phyloP scores from a whole-genome alignment of 2,329 filamentous ascomycete species.

The Curvularia hawaiiensis region DNA sequence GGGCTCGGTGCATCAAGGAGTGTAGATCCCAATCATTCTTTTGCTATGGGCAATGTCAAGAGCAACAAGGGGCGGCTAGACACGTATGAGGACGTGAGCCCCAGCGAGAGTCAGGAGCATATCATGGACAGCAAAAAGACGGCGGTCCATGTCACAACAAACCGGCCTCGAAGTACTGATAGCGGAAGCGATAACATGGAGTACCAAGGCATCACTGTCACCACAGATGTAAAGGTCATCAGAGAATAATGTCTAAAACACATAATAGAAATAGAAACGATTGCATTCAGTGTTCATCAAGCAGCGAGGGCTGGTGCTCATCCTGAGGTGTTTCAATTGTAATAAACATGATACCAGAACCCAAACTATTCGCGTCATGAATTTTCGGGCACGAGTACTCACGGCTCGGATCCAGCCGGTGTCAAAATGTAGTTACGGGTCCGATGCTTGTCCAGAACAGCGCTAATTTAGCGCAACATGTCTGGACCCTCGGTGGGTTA shows the following conservation, averaged over 20 bases:
- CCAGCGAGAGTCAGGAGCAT: conserved; percentile 21
- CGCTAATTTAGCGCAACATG: neutral
- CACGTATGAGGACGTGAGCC: conserved; percentile 14
- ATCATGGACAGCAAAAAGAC: conserved; percentile 13
- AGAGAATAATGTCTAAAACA: conserved; percentile 5
- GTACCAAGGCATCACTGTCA: conserved; percentile 16
- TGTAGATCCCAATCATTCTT: neutral
- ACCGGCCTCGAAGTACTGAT: neutral
- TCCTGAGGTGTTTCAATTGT: neutral
- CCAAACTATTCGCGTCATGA: neutral
- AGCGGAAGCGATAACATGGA: conserved; percentile 10
- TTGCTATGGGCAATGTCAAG: conserved; percentile 12
- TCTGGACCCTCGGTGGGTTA: neutral
- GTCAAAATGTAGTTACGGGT: neutral
- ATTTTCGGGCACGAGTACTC: neutral
- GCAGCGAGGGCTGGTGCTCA: neutral
- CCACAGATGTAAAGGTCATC: conserved; percentile 15
- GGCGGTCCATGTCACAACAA: conserved; percentile 6
- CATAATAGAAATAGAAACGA: neutral
- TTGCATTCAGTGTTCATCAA: neutral
- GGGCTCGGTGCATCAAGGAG: neutral
- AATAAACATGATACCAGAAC: neutral
- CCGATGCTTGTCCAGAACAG: neutral
- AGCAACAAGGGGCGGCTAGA: conserved; percentile 5
- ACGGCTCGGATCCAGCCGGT: neutral